phyloP scores from a whole-genome alignment of 345 rosid genomes.

The Turnera subulata region DNA sequence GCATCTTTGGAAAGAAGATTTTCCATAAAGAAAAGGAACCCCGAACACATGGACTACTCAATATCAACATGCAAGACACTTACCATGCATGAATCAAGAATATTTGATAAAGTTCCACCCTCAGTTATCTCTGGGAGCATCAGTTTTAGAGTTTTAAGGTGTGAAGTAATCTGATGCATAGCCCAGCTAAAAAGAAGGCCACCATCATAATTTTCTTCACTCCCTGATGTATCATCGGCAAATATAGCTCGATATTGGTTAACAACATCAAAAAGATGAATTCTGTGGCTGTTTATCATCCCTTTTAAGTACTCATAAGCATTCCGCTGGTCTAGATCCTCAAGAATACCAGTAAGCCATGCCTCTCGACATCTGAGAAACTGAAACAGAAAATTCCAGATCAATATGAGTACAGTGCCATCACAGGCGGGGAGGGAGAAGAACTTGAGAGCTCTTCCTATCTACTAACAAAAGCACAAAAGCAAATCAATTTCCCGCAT shows the following conservation, averaged over 20 bases:
- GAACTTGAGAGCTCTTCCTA: too few species aligned
- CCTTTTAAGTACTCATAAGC: conserved; percentile 93
- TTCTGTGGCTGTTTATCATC: conserved; percentile 74
- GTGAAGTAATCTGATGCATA: conserved; percentile 95
- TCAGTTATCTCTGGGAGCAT: conserved; percentile 97
- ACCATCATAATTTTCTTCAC: conserved; percentile 90
- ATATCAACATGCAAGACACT: conserved; percentile 18
- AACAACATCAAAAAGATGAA: conserved; percentile 92
- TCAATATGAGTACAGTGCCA: conserved; percentile 6
- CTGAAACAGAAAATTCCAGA: conserved; percentile 41
- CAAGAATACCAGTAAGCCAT: conserved; percentile 96
- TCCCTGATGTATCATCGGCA: conserved; percentile 94
- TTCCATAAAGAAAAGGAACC: conserved; percentile 4
- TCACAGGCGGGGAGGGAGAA: too few species aligned
- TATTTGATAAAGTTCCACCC: conserved; percentile 91
- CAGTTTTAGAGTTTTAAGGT: conserved; percentile 86
- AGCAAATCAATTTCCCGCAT: conserved; percentile 9
- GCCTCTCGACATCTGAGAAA: conserved; percentile 96
- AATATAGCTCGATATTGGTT: conserved; percentile 96
- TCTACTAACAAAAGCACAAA: conserved; percentile 4
- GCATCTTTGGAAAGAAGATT: not conserved
- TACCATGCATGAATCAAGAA: conserved; percentile 94
- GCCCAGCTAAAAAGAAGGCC: conserved; percentile 98
- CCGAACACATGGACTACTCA: not conserved
- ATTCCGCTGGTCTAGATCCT: conserved; percentile 86